phyloP scores from a whole-genome alignment of 306 rosid species.

The Fragaria nilgerrensis region DNA sequence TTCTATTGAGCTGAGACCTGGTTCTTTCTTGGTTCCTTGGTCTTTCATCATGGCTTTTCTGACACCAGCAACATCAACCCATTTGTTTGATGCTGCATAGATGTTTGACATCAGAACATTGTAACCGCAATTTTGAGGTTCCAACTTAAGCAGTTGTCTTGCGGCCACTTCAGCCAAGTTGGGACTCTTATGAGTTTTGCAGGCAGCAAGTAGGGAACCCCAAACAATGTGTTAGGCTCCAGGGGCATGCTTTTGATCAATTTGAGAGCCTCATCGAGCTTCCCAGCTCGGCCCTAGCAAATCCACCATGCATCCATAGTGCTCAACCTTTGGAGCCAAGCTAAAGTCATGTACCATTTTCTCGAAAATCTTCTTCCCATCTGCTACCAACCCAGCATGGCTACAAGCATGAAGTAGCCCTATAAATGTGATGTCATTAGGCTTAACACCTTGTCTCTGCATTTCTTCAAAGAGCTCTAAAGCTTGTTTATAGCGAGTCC shows the following conservation, averaged over 20 bases:
- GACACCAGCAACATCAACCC: conserved; percentile 50
- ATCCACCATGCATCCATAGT: conserved; percentile 70
- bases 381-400: conserved; percentile 53
- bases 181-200: conserved; percentile 46
- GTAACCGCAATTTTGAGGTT: conserved; percentile 50
- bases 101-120: conserved; percentile 62
- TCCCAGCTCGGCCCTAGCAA: conserved; percentile 63
- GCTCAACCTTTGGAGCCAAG: conserved; percentile 55
- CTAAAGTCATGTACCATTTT: conserved; percentile 43
- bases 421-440: conserved; percentile 49
- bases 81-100: conserved; percentile 56
- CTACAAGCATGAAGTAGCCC: conserved; percentile 63
- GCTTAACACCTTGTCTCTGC: conserved; percentile 39
- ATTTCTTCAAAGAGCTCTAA: conserved; percentile 46
- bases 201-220: conserved; percentile 68
- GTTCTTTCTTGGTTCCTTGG: conserved; percentile 51
- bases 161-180: conserved; percentile 57
- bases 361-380: conserved; percentile 47
- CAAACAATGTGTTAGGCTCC: conserved; percentile 46
- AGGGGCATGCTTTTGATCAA: conserved; percentile 55
- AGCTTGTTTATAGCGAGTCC: conserved; percentile 56
- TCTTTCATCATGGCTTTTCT: conserved; percentile 47
- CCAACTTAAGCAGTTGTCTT: conserved; percentile 48
- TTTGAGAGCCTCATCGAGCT: conserved; percentile 44
- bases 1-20: conserved; percentile 61